These are phyloP conservation scores for Ampelocalamus luodianensis DNA, from an alignment of 176 grass and related monocot species.

Conservation along the genomic window DNA sequence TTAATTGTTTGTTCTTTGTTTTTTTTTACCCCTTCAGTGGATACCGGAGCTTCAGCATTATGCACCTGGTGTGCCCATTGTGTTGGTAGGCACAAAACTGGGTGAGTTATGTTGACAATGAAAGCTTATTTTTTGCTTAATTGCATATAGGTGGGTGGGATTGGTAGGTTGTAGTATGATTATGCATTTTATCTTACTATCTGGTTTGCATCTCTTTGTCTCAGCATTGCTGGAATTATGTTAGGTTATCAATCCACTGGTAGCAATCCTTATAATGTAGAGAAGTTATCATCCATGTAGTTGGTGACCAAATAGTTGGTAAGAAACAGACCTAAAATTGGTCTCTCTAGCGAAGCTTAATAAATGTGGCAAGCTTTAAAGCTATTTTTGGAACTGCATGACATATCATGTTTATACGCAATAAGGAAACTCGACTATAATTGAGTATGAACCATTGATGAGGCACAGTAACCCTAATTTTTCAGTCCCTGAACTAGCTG, in stretches of 20 bases:
- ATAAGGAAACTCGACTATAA: not conserved
- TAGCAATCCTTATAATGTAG: conserved; percentile 12
- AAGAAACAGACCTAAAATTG: not conserved
- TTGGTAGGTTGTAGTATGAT: conserved; percentile 24
- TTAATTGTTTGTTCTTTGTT: conserved; percentile 28
- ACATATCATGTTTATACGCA: conserved; percentile 9
- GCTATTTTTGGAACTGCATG: not conserved
- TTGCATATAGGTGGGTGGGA: conserved; percentile 19
- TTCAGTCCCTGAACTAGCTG: not conserved
- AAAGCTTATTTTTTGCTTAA: conserved; percentile 32
- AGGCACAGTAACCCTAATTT: not conserved
- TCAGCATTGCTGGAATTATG: conserved; percentile 31
- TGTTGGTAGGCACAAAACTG: conserved; percentile 96
- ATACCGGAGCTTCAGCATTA: conserved; percentile 99
- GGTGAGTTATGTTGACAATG: conserved; percentile 64
- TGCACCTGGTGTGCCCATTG: conserved; percentile 88
- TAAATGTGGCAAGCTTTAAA: conserved; percentile 21
- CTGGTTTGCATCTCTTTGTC: conserved; percentile 45
- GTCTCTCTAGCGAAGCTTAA: conserved; percentile 18
- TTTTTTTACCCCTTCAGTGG: conserved; percentile 72
- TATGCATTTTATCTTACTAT: conserved; percentile 21
- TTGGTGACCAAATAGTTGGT: conserved; percentile 2
- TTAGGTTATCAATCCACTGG: conserved; percentile 27
- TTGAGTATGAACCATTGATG: not conserved
- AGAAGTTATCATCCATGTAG: conserved; percentile 13